These are phyloP conservation scores for Paratinospora sagittata DNA, from an alignment of 164 flowering plant genomes.

Conservation along the genomic window DNA sequence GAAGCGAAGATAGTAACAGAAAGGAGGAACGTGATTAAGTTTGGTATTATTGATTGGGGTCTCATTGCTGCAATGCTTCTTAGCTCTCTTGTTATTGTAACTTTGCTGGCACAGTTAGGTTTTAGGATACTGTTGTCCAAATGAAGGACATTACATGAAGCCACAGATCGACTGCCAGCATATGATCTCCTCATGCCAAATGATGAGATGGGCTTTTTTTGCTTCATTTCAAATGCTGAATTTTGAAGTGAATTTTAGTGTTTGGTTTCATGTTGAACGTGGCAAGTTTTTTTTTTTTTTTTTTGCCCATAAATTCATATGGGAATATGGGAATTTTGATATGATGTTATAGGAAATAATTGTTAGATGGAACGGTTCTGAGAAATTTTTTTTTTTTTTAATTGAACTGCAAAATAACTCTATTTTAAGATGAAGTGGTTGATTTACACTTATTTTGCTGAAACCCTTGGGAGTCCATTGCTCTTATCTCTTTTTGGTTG, in stretches of 20 bases:
- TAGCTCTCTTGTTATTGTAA: slow-evolving; percentile 46
- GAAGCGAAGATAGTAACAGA: slow-evolving; percentile 14
- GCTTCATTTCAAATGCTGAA: neutral
- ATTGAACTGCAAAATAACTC: too few relatives aligned
- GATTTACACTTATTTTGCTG: too few relatives aligned
- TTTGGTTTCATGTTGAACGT: too few relatives aligned
- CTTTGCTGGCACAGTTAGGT: slow-evolving; percentile 19
- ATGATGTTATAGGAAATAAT: too few relatives aligned
- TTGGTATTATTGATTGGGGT: slow-evolving; percentile 43
- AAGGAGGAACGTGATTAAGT: slow-evolving; percentile 8
- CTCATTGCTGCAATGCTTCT: slow-evolving; percentile 53
- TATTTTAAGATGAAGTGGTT: too few relatives aligned
- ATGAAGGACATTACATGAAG: neutral
- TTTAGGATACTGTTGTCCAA: slow-evolving; percentile 3
- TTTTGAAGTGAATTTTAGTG: neutral
- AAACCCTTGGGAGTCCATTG: too few relatives aligned
- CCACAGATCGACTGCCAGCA: neutral
- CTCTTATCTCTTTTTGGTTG: too few relatives aligned
- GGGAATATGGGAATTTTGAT: too few relatives aligned
- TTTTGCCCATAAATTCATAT: too few relatives aligned
- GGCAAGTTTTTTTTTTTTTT: too few relatives aligned
- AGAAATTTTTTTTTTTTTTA: too few relatives aligned
- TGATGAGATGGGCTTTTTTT: neutral
- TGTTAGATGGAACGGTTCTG: too few relatives aligned
- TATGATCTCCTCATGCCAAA: neutral